These are phyloP conservation scores for Cladosporium sp. DNA, from an alignment of 2,329 filamentous ascomycete species.

Conservation along the genomic window DNA sequence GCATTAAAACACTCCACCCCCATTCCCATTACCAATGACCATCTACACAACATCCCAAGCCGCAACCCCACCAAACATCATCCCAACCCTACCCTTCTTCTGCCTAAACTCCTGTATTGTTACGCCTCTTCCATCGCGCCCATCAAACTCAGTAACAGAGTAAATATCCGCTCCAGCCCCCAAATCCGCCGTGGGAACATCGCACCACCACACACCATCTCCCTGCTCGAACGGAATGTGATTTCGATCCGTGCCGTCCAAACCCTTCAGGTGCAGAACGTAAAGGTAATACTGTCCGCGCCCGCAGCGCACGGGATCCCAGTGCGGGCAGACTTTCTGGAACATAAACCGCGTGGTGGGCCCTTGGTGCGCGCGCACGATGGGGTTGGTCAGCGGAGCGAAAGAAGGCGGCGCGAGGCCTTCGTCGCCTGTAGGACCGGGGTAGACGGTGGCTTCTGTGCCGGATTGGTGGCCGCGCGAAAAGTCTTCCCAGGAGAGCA, in stretches of 20 bases:
- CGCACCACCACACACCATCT: constrained; percentile 83
- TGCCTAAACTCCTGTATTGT: constrained; percentile 51
- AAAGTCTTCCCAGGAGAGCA: constrained; percentile 79
- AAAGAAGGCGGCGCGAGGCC: constrained; percentile 61
- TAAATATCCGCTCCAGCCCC: constrained; percentile 69
- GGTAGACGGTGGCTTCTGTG: constrained; percentile 50
- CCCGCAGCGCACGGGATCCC: constrained; percentile 71
- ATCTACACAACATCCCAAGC: constrained; percentile 46
- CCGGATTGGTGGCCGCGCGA: constrained; percentile 60
- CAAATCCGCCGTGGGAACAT: constrained; percentile 65
- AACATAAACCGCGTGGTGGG: constrained; percentile 70
- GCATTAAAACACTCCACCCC: not conserved
- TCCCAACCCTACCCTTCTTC: constrained; percentile 49
- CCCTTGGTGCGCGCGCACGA: constrained; percentile 59
- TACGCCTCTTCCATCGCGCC: constrained; percentile 56
- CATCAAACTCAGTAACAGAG: constrained; percentile 58
- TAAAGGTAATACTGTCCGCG: constrained; percentile 68
- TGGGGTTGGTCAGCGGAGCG: constrained; percentile 60
- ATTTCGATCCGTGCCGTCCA: constrained; percentile 68
- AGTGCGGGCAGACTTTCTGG: constrained; percentile 77
- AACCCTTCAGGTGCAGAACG: constrained; percentile 66
- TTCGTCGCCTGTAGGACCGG: constrained; percentile 50
- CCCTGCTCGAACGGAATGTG: constrained; percentile 68
- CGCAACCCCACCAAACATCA: constrained; percentile 55
- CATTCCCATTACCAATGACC: not conserved